Base-by-base conservation (phyloP, 495 filamentous ascomycete species). In the Penicillium salamii region DNA sequence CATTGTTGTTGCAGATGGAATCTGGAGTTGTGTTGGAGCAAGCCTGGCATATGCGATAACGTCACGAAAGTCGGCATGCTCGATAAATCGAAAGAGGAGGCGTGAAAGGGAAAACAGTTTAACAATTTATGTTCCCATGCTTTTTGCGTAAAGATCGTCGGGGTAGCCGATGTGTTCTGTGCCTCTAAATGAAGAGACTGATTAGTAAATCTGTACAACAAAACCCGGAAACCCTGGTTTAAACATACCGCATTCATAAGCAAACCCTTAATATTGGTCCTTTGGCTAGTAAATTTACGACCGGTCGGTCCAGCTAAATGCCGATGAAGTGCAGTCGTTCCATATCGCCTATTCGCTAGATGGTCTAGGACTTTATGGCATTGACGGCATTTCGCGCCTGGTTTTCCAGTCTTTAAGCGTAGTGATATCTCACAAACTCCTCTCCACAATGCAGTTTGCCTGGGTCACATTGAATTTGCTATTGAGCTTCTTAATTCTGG, bases 351-450 rank as follows among this genome's bases (percentile, higher is more conserved):
- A 14, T 50, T 9, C 9, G 18, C 38, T 44, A 20, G 53, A 51
- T 55, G 42, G 26, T 15, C 15, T 6, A 55, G 17, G 20, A 35
- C 35, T 18, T 26, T 26, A 7, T 36, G 14, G 32, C 29, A 55
- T 7, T 7, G 15, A 37, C 29, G 31, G 19, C 36, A 51, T 29
- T 50, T 55, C 32, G 46, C 53, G 36, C 40, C 28, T 24, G 34
- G 18, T 35, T 38, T 34, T 12, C 41, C 42, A 13, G 29, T 31
- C 15, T 37, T 52, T 45, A 26, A 1, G 2, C 49, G 17, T 0
- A 15, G 28, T 9, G n/a, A 40, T 1, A 11, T 51, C 6, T 40
- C 24, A 15, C 49, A 34, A 45, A 43, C 32, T 0, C 47, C 47
- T 19, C 28, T 50, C 15, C 29, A 50, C 20, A 7, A 42, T 0